Evolutionary conservation across 176 grass and related monocot genomes (phyloP).

Genomic region (Rhynchospora pubera): DNA sequence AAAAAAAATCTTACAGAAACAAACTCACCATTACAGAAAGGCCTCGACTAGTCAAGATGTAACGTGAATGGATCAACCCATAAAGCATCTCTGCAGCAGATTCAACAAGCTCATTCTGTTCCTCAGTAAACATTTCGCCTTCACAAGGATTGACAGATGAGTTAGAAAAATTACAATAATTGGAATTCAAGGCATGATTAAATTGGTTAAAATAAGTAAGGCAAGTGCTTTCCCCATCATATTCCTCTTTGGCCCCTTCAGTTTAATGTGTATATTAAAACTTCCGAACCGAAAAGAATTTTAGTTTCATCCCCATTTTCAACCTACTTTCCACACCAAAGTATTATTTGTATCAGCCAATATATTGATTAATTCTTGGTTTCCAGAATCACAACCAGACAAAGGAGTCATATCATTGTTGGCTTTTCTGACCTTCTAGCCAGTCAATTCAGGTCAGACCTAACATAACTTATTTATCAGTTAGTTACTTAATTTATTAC

Average conservation of each 20-base stretch:
- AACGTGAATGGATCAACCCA: constrained; percentile 77
- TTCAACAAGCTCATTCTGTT: constrained; percentile 88
- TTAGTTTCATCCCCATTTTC: background rate
- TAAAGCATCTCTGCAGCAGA: constrained; percentile 93
- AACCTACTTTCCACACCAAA: background rate
- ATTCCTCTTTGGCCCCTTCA: background rate
- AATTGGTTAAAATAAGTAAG: background rate
- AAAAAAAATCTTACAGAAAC: background rate
- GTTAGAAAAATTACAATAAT: background rate
- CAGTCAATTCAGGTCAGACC: background rate
- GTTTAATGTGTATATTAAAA: background rate
- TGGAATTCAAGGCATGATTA: background rate
- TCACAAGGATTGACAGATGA: constrained; percentile 4
- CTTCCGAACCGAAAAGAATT: background rate
- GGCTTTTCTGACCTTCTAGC: background rate
- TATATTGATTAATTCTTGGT: background rate
- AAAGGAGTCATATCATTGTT: background rate
- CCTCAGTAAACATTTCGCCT: constrained; percentile 85
- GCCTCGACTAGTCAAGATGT: constrained; percentile 74
- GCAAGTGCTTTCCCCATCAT: background rate
- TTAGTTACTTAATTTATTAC: background rate
- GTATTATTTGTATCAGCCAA: background rate
- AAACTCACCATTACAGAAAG: constrained; percentile 60
- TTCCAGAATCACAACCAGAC: background rate
- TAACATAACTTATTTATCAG: background rate